Evolutionary conservation across 331 rosid species (phyloP), one percentile per base, ranked within the genome.

Genomic region (Dryas integrifolia): DNA sequence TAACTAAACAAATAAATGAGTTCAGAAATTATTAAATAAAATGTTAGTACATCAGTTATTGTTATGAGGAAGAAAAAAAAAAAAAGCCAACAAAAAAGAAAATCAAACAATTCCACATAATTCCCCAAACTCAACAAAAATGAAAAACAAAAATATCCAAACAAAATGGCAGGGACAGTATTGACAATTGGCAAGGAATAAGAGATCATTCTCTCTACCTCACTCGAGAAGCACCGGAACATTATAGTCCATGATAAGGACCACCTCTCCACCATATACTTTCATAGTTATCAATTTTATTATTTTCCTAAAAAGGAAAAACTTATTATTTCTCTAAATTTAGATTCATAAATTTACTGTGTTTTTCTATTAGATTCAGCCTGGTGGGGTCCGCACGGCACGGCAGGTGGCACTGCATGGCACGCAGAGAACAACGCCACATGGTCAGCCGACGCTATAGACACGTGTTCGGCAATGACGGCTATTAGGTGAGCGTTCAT

Each of bases 301-400:
- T 72, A 30, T 30, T 30, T 30, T 30, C 35, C 35, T 30, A 30
- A 30, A 30, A 30, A 30, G 35, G 0, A 30, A 30, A 30, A 30
- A 30, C 35, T 30, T 30, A 1, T 26, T 26, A 26, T 26, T 1
- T 26, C 1, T 53, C 39, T 15, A 5, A 3, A 53, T 13, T 73
- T 46, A 0, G 7, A 43, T 66, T 71, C 24, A 56, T 55, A 4
- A 0, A 11, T 1, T 4, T 18, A 1, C 60, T 35, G 66, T 24
- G 13, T 47, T 79, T 76, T 65, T 70, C 2, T 79, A 81, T 45
- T 9, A 60, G 51, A 82, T 76, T 70, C 82, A 58, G 64, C 57
- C 45, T 26, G 56, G 56, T n/a, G 65, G 69, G 58, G 5, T 5
- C 63, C 26, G 58, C 15, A 4, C 6, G 18, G 58, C 67, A 76